Conservation (phyloP, 495 filamentous ascomycete species). For the Wilcoxina mikolae region DNA sequence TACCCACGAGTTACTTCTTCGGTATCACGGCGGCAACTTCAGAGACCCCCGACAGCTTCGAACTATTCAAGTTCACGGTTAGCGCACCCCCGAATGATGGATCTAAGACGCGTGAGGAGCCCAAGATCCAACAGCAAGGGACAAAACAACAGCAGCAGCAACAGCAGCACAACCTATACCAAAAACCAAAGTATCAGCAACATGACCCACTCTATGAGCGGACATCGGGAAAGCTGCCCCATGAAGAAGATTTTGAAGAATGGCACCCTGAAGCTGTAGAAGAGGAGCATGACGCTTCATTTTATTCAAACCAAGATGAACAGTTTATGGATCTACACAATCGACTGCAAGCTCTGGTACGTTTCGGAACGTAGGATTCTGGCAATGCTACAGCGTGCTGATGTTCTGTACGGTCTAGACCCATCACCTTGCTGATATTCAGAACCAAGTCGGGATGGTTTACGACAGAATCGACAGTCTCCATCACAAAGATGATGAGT, state of each 20-base stretch:
- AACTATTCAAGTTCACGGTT: constrained; percentile 73
- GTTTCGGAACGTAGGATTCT: background rate
- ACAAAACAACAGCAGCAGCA: constrained; percentile 30
- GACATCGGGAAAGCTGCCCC: constrained; percentile 12
- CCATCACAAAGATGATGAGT: constrained; percentile 39
- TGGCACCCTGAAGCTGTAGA: constrained; percentile 30
- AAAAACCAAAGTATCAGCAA: constrained; percentile 8
- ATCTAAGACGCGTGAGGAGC: constrained; percentile 24
- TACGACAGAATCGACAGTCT: constrained; percentile 24
- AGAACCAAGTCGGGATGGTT: constrained; percentile 22
- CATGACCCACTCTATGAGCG: background rate
- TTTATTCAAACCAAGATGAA: constrained; percentile 36
- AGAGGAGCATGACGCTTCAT: constrained; percentile 36
- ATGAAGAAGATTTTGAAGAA: constrained; percentile 34
- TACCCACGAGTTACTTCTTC: constrained; percentile 71
- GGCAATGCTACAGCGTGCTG: background rate
- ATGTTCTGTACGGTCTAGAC: constrained; percentile 9
- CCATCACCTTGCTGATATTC: constrained; percentile 25
- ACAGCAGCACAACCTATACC: constrained; percentile 19
- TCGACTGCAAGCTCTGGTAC: constrained; percentile 52
- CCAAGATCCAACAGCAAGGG: constrained; percentile 27
- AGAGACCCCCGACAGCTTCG: constrained; percentile 86
- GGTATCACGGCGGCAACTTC: constrained; percentile 78
- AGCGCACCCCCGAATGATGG: constrained; percentile 30
- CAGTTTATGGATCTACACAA: constrained; percentile 74